phyloP scores from a whole-genome alignment of 2,329 filamentous ascomycete genomes.

The Blastomyces silverae region DNA sequence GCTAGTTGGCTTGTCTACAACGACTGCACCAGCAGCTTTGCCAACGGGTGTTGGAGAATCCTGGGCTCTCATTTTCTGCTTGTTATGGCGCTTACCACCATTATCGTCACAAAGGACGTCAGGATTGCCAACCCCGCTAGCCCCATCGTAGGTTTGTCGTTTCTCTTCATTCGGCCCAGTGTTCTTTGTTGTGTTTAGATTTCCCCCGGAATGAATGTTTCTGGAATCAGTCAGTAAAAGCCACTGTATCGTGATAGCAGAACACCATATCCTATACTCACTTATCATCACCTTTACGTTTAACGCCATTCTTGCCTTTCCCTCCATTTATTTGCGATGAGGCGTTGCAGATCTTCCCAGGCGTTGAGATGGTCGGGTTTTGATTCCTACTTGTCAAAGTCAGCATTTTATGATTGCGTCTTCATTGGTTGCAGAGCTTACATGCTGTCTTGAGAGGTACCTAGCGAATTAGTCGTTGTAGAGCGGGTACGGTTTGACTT shows the following conservation, averaged over 20 bases:
- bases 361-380: background rate
- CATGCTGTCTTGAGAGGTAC: background rate
- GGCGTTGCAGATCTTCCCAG: background rate
- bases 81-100: background rate
- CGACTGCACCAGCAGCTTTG: background rate
- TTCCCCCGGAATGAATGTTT: background rate
- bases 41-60: conserved; percentile 7
- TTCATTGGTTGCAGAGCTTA: background rate
- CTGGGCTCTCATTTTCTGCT: background rate
- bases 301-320: background rate
- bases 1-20: background rate
- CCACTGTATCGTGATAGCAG: background rate
- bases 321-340: background rate
- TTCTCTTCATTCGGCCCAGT: background rate
- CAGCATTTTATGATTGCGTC: background rate
- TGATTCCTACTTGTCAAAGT: background rate
- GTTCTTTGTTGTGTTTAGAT: background rate
- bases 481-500: background rate
- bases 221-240: conserved; percentile 1
- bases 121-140: background rate
- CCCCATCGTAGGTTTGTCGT: background rate
- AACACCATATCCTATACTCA: background rate
- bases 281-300: background rate
- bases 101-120: background rate
- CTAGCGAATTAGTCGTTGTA: background rate